These are phyloP conservation scores for Heterobasidion annosum DNA, from an alignment of 1,284 basidiomycete species.

Conservation along the genomic window DNA sequence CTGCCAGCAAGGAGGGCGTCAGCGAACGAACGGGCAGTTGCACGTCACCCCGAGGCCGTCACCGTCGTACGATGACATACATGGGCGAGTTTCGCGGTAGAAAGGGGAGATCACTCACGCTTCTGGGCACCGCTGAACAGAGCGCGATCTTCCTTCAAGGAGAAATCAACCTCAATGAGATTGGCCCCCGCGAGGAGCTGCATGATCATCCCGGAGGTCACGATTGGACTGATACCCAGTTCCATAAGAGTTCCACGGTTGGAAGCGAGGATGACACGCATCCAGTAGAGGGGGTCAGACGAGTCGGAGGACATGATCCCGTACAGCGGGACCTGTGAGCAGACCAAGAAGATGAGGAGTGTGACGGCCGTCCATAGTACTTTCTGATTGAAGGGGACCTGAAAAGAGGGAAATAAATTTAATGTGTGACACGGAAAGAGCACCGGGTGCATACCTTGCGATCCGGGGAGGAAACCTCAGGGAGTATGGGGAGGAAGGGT, in stretches of 20 bases:
- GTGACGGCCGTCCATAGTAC: constrained; percentile 96
- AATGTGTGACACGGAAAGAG: background rate
- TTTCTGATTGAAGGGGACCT: constrained; percentile 96
- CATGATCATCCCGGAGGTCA: constrained; percentile 99
- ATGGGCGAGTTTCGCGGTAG: background rate
- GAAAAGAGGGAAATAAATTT: constrained; percentile 3
- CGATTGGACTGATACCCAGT: constrained; percentile 95
- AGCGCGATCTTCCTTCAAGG: constrained; percentile 93
- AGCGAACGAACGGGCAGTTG: background rate
- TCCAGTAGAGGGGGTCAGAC: constrained; percentile 98
- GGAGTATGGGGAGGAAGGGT: constrained; percentile 88
- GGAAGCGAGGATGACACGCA: constrained; percentile 97
- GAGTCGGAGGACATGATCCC: constrained; percentile 98
- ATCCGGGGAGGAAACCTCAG: constrained; percentile 94
- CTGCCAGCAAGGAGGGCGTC: constrained; percentile 32
- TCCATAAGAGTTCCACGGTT: constrained; percentile 99
- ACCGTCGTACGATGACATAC: background rate
- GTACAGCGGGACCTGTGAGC: constrained; percentile 94
- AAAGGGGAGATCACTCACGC: constrained; percentile 47
- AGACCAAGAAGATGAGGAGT: constrained; percentile 95
- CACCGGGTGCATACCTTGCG: constrained; percentile 59
- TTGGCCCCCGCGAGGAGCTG: constrained; percentile 97
- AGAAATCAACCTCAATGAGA: constrained; percentile 96
- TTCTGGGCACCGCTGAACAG: constrained; percentile 97
- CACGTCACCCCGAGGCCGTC: background rate